Base-by-base conservation (phyloP, 331 rosid genomes). In the Phaseolus coccineus region DNA sequence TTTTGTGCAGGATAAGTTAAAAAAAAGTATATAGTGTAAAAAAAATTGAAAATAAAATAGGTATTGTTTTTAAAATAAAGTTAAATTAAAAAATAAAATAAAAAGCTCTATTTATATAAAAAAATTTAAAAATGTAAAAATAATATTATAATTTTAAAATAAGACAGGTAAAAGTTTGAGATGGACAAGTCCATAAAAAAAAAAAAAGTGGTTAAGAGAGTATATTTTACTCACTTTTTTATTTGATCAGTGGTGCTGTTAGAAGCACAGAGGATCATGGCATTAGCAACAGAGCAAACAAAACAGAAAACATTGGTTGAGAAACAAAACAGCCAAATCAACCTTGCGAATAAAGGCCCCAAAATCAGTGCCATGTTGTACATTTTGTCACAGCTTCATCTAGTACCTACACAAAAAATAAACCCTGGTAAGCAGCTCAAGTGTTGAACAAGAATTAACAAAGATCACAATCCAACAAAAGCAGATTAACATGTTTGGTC, bases 191-290 rank as follows among this genome's bases (percentile, higher is more conserved):
- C 22, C 22, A 19, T 19, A 19, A 19, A 19, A 19, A 19, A 19
- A 19, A 19, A 19, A 19, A 19, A 19, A 19, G 22, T 19, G 22
- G 22, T 19, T 19, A 19, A 19, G 22, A 19, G 22, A 19, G 22
- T 19, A 19, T 19, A 19, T 19, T 19, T 19, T 19, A 19, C 22
- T 19, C 22, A 19, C 22, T 19, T 19, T 19, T 19, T 19, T 19
- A 19, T 19, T 19, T 19, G 22, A 19, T 19, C 99, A 96, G 87
- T 96, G 99, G 80, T 96, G 99, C 99, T 96, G 87, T 78, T 11
- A 70, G 37, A 67, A 76, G 76, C 25, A 52, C 9, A 62, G 78
- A 50, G 71, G 51, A 31, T 11, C 10, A 30, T 44, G 66, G 10
- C 19, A 83, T 86, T 47, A 86, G 79, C 22, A 91, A 82, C 84